These are phyloP conservation scores for Neonectria coccinea DNA, from an alignment of 2,329 filamentous ascomycete species.

Conservation along the genomic window DNA sequence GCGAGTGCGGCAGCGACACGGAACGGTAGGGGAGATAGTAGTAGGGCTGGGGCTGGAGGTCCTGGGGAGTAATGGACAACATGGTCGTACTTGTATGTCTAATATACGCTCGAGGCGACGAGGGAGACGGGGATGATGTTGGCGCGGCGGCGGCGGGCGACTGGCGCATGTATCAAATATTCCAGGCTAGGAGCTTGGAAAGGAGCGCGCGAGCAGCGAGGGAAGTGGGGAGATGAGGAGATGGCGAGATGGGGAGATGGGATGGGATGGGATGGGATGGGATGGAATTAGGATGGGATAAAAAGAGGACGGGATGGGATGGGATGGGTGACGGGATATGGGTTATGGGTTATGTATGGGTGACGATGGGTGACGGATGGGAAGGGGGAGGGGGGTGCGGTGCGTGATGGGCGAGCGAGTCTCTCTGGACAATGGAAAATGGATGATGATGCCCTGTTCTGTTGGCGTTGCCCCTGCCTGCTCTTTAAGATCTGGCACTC, in stretches of 20 bases:
- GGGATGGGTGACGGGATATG: constrained; percentile 19
- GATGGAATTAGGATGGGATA: not conserved
- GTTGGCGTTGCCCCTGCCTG: constrained; percentile 18
- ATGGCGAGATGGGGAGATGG: constrained; percentile 36
- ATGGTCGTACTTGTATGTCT: constrained; percentile 47
- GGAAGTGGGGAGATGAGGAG: constrained; percentile 37
- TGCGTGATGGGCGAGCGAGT: not conserved
- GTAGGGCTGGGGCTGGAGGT: constrained; percentile 41
- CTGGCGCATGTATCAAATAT: constrained; percentile 48
- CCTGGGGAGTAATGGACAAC: constrained; percentile 47
- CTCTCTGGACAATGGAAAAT: constrained; percentile 21
- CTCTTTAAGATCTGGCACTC: constrained; percentile 42
- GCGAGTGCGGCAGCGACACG: constrained; percentile 16
- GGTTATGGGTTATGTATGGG: not conserved
- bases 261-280: constrained; percentile 25
- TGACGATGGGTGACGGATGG: not conserved
- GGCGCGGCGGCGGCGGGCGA: constrained; percentile 39
- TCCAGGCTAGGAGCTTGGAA: constrained; percentile 46
- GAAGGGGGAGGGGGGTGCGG: constrained; percentile 15
- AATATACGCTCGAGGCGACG: constrained; percentile 42
- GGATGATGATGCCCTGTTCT: constrained; percentile 24
- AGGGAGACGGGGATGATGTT: constrained; percentile 45
- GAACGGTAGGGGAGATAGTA: constrained; percentile 39
- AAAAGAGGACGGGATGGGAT: not conserved
- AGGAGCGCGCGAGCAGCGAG: constrained; percentile 34